Base-by-base conservation (phyloP, 2,329 filamentous ascomycete genomes). In the Neonectria neomacrospora region DNA sequence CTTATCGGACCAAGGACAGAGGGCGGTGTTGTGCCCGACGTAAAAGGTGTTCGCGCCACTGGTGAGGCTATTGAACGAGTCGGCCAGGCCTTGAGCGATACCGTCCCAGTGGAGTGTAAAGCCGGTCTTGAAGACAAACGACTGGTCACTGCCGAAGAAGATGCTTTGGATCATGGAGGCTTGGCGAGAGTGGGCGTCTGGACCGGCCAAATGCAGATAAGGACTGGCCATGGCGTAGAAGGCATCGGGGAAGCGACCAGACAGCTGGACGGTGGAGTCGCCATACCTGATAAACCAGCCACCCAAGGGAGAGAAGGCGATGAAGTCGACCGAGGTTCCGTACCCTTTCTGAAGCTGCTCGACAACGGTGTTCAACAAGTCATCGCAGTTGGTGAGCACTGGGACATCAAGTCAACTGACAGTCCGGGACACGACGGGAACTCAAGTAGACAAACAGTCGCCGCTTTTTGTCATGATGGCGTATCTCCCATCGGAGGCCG, bases 281-380 rank as follows among this genome's bases (percentile, higher is more conserved):
- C 5, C 16, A 23, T 60, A 66, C n/a, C 39, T 53, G n/a, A 60
- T 18, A 30, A 66, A 63, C 59, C 63, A 63, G 20, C 63, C 63
- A 3, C 60, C 59, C 3, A 59, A 32, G n/a, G 63, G 60, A 50
- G 59, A 66, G 23, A 66, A 54, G 60, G 23, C 34, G 26, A 63
- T 30, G 16, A 57, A 48, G 8, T 42, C 18, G 10, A 63, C 37
- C 11, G 11, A 6, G 2, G 34, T 44, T 6, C 50, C 48, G 8
- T 26, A 18, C 5, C 9, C 20, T 4, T 14, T 26, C 14, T 26
- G 37, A 6, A 65, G 23, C 30, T 63, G 63, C 5, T 41, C n/a
- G 22, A 14, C 30, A 47, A 60, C 41, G 10, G 52, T 34, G 7
- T 50, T 26, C 5, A 54, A 14, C 37, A 63, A 4, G 5, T 48